A percentile compares a stretch with the other conserved stretches of the same genome.
Conservation (phyloP, 176 grass and related monocot genomes). For the Oryza punctata region DNA sequence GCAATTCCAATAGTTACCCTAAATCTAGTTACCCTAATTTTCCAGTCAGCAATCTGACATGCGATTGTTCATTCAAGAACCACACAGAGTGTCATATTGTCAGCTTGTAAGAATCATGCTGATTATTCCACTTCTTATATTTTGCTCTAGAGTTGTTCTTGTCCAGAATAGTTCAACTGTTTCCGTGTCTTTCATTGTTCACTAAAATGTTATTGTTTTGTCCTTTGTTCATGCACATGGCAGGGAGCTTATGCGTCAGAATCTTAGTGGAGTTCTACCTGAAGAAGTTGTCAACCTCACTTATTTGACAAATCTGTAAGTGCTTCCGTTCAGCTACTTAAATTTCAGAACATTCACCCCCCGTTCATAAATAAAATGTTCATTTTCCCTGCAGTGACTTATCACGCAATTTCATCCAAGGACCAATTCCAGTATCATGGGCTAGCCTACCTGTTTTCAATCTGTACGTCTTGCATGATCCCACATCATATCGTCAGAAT, state of each 20-base stretch:
- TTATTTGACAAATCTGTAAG: constrained; percentile 75
- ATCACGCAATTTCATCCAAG: constrained; percentile 71
- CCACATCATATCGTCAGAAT: constrained; percentile 5
- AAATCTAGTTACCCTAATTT: not conserved
- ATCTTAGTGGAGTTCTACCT: constrained; percentile 69
- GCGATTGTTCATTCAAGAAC: constrained; percentile 68
- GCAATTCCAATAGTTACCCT: not conserved
- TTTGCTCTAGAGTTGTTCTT: constrained; percentile 6
- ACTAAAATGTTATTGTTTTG: constrained; percentile 1
- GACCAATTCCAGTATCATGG: constrained; percentile 74
- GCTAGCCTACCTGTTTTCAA: constrained; percentile 64
- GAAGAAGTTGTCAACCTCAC: constrained; percentile 75
- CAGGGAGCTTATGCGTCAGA: constrained; percentile 66
- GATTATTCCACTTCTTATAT: constrained; percentile 22
- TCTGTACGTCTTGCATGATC: constrained; percentile 46
- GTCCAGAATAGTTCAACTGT: constrained; percentile 14
- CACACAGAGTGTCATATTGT: constrained; percentile 59
- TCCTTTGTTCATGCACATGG: constrained; percentile 31
- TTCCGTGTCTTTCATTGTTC: constrained; percentile 10
- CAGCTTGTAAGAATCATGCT: constrained; percentile 61
- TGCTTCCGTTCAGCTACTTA: constrained; percentile 14
- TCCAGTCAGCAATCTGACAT: constrained; percentile 60
- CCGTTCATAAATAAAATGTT: constrained; percentile 21
- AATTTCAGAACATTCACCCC: constrained; percentile 1
- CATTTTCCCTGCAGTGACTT: constrained; percentile 60